These are phyloP conservation scores for Annulohypoxylon stygium DNA, from an alignment of 495 filamentous ascomycete species.

Conservation along the genomic window DNA sequence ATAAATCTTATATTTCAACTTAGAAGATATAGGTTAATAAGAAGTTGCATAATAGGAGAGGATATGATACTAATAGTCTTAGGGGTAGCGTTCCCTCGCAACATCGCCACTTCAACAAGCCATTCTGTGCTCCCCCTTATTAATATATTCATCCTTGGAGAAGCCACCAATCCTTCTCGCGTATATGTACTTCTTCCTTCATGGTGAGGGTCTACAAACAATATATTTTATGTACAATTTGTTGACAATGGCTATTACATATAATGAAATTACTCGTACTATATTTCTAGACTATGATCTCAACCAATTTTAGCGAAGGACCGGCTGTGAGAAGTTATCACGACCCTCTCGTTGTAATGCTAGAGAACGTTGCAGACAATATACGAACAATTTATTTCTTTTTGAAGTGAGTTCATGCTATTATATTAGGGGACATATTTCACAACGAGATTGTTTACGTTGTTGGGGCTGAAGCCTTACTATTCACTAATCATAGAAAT, in stretches of 20 bases:
- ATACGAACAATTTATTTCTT: background rate
- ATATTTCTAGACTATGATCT: no score
- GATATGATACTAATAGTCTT: background rate
- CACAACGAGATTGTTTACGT: background rate
- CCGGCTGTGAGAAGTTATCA: no score
- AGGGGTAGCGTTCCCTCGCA: background rate
- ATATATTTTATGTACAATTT: background rate
- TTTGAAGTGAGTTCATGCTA: background rate
- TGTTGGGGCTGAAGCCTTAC: background rate
- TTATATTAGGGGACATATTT: background rate
- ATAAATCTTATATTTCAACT: background rate
- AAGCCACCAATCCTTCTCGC: background rate
- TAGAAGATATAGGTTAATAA: background rate
- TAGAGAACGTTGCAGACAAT: background rate
- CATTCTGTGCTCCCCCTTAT: background rate
- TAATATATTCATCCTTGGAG: background rate
- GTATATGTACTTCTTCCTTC: background rate
- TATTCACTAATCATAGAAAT: background rate
- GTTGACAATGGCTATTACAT: background rate
- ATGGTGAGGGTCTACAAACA: background rate
- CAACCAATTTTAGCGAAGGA: no score
- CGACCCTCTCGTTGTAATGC: background rate
- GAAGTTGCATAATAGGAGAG: background rate
- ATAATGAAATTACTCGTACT: background rate
- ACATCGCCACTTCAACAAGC: constrained; percentile 1